Percentiles rank a stretch among this genome's conserved stretches.
These are phyloP conservation scores for Lathyrus aphaca DNA, from an alignment of 306 rosid genomes.

Conservation along the genomic window DNA sequence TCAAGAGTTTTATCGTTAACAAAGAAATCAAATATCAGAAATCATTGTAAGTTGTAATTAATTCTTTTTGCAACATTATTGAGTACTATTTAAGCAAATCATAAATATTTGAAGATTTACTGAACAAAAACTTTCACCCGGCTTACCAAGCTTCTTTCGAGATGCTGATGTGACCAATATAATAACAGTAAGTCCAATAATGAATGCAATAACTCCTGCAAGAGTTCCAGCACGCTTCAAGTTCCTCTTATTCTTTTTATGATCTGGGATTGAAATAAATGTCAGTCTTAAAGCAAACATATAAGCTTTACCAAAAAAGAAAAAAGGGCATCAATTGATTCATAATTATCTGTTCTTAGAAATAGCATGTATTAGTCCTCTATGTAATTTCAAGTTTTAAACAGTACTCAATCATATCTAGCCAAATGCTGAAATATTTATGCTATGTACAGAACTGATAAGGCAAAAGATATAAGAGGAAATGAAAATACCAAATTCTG, in stretches of 20 bases:
- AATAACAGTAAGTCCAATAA: not conserved
- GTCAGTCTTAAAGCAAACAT: not conserved
- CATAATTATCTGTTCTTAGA: not conserved
- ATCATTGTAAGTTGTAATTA: too few relatives aligned
- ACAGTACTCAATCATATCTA: not conserved
- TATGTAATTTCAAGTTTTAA: not conserved
- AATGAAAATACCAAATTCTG: too few relatives aligned
- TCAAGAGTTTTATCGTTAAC: not conserved
- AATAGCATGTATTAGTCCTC: not conserved
- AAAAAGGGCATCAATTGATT: not conserved
- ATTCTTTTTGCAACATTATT: too few relatives aligned
- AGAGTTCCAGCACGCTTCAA: conserved; percentile 13
- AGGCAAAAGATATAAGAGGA: too few relatives aligned
- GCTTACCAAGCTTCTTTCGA: not conserved
- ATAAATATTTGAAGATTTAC: not conserved
- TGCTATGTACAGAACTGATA: too few relatives aligned
- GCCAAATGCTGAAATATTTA: not conserved
- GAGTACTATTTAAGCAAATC: not conserved
- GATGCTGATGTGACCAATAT: not conserved
- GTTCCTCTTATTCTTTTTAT: not conserved
- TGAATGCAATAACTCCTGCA: not conserved
- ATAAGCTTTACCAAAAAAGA: not conserved
- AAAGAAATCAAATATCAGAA: too few relatives aligned
- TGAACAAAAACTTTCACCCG: not conserved
- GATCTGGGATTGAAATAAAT: not conserved